phyloP scores from a whole-genome alignment of 768 basidiomycete genomes.

The Trametes meyenii region DNA sequence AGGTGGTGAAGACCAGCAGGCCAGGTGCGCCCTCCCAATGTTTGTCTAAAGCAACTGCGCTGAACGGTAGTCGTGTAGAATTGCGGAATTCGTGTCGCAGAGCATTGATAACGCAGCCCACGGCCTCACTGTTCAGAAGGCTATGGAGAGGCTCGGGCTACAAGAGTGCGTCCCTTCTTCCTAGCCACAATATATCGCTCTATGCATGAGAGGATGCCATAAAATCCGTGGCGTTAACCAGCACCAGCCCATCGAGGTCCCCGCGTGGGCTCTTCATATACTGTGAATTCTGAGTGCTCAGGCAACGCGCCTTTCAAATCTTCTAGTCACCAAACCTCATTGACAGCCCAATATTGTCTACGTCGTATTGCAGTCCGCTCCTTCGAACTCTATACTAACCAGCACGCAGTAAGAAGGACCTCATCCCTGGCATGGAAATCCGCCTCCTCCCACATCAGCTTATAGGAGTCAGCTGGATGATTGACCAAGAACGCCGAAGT shows the following conservation, averaged over 20 bases:
- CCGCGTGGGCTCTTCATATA: no score
- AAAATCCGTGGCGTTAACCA: no score
- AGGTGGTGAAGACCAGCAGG: constrained; percentile 60
- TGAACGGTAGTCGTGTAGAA: constrained; percentile 37
- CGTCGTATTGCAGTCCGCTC: background rate
- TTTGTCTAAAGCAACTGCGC: no score
- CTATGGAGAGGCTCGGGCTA: constrained; percentile 55
- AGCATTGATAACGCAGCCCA: constrained; percentile 61
- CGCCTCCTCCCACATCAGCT: constrained; percentile 73
- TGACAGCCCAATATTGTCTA: background rate
- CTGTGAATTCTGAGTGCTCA: no score
- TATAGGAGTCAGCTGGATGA: constrained; percentile 83
- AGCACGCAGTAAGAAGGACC: constrained; percentile 47
- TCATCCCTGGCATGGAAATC: constrained; percentile 71
- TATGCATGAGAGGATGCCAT: background rate
- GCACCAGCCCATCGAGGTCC: no score
- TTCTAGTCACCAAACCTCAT: no score
- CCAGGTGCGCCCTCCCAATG: constrained; percentile 39
- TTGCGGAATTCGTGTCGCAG: constrained; percentile 64
- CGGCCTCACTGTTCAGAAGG: constrained; percentile 53
- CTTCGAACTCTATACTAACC: background rate
- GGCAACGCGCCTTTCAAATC: no score
- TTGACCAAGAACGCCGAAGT: constrained; percentile 55
- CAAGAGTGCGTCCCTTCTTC: constrained; percentile 41
- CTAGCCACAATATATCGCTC: background rate